A percentile compares a stretch with the other conserved stretches of the same genome.
These are phyloP conservation scores for Juglanconis oblonga DNA, from an alignment of 2,329 filamentous ascomycete species.

Conservation along the genomic window DNA sequence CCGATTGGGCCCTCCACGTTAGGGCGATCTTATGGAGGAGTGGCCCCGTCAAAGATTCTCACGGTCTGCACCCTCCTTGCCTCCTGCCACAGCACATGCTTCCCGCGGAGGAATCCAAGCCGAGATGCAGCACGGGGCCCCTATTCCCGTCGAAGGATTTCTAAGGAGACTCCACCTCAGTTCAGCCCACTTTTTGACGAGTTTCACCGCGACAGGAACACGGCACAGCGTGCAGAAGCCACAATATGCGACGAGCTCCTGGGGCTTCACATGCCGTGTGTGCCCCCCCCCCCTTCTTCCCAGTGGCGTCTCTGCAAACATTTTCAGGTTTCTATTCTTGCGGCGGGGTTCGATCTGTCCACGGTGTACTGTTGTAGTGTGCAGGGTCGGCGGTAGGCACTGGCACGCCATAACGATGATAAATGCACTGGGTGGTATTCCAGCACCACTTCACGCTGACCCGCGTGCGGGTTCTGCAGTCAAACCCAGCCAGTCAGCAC, in stretches of 20 bases:
- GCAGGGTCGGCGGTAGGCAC: no score
- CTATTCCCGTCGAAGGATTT: neutral
- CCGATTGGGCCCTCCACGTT: neutral
- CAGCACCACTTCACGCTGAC: neutral
- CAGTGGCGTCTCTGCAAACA: no score
- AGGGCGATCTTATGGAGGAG: neutral
- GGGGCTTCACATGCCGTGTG: no score
- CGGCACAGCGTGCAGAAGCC: no score
- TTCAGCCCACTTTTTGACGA: neutral
- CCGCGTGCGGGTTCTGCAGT: conserved; percentile 2
- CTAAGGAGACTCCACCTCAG: neutral
- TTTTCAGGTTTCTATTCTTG: no score
- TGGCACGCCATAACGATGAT: neutral
- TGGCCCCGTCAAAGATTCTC: neutral
- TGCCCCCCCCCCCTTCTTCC: no score
- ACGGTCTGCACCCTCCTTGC: neutral
- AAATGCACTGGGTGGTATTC: neutral
- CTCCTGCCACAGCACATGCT: neutral
- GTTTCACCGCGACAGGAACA: no score
- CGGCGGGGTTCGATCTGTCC: neutral
- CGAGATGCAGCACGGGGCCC: neutral
- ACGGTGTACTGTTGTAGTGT: neutral
- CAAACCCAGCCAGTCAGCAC: conserved; percentile 12
- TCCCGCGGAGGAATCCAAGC: neutral
- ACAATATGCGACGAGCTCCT: neutral